A percentile compares a stretch with the other conserved stretches of the same genome.
phyloP scores from a whole-genome alignment of 2,329 filamentous ascomycete species.

The Colletotrichum australisinense region DNA sequence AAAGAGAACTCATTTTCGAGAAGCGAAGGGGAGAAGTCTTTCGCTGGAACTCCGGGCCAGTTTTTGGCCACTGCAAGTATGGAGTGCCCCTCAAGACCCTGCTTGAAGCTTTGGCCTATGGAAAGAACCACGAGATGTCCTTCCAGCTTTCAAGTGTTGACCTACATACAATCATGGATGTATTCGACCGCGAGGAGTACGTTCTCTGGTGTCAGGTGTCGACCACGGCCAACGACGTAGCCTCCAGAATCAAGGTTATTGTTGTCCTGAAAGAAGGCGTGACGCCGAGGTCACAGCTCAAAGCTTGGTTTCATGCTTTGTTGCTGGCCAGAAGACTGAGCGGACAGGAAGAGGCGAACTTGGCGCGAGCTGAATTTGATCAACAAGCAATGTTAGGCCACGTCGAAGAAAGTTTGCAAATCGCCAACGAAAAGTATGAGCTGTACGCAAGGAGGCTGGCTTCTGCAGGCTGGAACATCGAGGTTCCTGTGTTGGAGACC shows the following conservation, averaged over 20 bases:
- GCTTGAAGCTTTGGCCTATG: slow-evolving; percentile 1
- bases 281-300: slow-evolving; percentile 21
- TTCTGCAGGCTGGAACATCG: slow-evolving; percentile 23
- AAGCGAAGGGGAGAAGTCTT: slow-evolving; percentile 21
- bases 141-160: slow-evolving; percentile 19
- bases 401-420: not conserved
- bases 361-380: not conserved
- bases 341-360: not conserved
- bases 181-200: slow-evolving; percentile 18
- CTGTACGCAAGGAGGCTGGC: slow-evolving; percentile 7
- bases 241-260: slow-evolving; percentile 5
- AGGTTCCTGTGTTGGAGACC: slow-evolving; percentile 25
- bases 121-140: not conserved
- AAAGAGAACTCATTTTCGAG: slow-evolving; percentile 25
- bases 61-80: slow-evolving; percentile 26
- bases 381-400: slow-evolving; percentile 19
- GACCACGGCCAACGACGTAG: not conserved
- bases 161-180: not conserved
- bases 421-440: slow-evolving; percentile 17
- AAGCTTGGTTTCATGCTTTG: slow-evolving; percentile 29
- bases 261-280: slow-evolving; percentile 27
- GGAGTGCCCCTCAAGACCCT: slow-evolving; percentile 10
- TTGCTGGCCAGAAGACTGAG: not conserved
- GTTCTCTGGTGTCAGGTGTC: slow-evolving; percentile 17
- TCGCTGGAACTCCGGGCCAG: slow-evolving; percentile 10